Evolutionary conservation across 1,139 yeast genomes (phyloP).

Genomic region (Nakaseomyces uthaithaninus): DNA sequence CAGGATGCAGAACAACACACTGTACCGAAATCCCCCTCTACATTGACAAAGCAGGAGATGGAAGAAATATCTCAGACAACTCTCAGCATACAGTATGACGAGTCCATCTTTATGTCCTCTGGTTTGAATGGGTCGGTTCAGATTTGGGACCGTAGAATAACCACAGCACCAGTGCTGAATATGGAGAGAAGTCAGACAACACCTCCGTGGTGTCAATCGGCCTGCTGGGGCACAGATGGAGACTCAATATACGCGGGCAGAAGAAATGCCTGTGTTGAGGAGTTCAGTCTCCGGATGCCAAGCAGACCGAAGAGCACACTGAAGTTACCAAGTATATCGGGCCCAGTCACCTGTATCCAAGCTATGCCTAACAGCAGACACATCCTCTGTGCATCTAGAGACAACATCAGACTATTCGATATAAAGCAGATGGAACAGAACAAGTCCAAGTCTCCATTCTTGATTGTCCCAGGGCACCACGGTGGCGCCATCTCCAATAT

Average conservation of each 20-base stretch:
- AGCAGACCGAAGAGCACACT: conserved; percentile 51
- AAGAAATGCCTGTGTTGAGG: conserved; percentile 83
- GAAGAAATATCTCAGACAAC: conserved; percentile 27
- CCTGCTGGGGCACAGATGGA: conserved; percentile 86
- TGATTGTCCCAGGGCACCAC: conserved; percentile 56
- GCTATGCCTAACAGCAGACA: conserved; percentile 78
- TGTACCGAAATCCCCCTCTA: conserved; percentile 1
- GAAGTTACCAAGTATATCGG: conserved; percentile 79
- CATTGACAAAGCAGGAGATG: conserved; percentile 11
- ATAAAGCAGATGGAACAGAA: conserved; percentile 40
- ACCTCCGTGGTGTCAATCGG: conserved; percentile 96
- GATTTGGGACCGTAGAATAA: conserved; percentile 70
- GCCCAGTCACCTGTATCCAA: conserved; percentile 77
- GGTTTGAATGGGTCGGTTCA: conserved; percentile 77
- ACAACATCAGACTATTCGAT: conserved; percentile 75
- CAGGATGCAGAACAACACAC: conserved; percentile 1
- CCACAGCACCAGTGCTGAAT: conserved; percentile 41
- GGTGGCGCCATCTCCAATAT: conserved; percentile 61
- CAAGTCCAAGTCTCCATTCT: conserved; percentile 37
- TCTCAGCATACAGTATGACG: conserved; percentile 36
- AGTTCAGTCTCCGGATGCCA: conserved; percentile 59
- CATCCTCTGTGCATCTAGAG: conserved; percentile 79
- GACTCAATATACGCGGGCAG: conserved; percentile 76
- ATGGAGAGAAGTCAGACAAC: conserved; percentile 55
- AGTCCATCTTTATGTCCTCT: conserved; percentile 64